These are phyloP conservation scores for Vitis vinifera DNA, from an alignment of 164 flowering plant genomes.

Conservation along the genomic window DNA sequence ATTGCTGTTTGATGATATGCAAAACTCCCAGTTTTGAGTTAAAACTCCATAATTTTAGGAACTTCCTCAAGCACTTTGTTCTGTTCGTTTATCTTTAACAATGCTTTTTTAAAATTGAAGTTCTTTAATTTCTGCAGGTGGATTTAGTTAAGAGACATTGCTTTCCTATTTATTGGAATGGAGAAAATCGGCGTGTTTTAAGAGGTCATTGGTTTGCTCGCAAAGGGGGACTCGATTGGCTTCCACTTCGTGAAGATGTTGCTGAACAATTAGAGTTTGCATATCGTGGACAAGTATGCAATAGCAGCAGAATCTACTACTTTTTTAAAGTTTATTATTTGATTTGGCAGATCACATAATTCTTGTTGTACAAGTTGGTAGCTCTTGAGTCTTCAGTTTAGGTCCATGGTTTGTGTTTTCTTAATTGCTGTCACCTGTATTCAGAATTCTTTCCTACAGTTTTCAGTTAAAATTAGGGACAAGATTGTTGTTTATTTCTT, in stretches of 20 bases:
- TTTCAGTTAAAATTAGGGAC: slow-evolving; percentile 2
- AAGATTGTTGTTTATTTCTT: background rate
- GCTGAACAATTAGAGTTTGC: slow-evolving; percentile 93
- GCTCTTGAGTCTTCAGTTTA: background rate
- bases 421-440: background rate
- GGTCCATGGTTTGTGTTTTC: background rate
- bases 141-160: slow-evolving; percentile 80
- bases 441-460: background rate
- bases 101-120: background rate
- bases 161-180: slow-evolving; percentile 97
- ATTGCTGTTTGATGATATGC: background rate
- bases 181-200: slow-evolving; percentile 90
- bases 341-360: background rate
- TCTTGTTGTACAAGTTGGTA: too few relatives aligned
- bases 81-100: background rate
- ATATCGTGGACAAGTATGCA: slow-evolving; percentile 70
- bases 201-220: slow-evolving; percentile 99
- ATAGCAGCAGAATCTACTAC: background rate
- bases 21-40: background rate
- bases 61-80: background rate
- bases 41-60: background rate
- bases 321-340: background rate
- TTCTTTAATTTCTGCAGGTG: slow-evolving; percentile 50
- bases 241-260: slow-evolving; percentile 92
- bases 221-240: slow-evolving; percentile 92